Evolutionary conservation across 495 filamentous ascomycete species (phyloP), one percentile per base, ranked within the genome.

Genomic region (Podospora australis): DNA sequence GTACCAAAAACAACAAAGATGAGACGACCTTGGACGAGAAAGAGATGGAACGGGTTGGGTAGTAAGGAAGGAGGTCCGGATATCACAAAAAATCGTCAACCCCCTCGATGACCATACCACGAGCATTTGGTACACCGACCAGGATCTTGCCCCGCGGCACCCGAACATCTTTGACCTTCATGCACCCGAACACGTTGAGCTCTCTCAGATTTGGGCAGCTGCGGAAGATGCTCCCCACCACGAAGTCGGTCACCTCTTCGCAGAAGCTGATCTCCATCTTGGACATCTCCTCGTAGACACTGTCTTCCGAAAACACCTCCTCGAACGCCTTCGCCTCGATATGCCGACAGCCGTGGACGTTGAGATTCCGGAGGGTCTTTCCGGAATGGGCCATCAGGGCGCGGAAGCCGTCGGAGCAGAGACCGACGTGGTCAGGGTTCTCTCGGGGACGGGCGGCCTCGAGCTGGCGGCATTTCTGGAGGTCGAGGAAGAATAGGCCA

Each of bases 381-480:
- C 86, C 84, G 1, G 89, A 95, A 58, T 95, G 90, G n/a, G 66
- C 66, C 86, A 96, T 95, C 43, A 95, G 63, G 1, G 88, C 83
- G 39, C 72, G 55, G 64, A 96, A 90, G 0, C 86, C 88, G 30
- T 72, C 59, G 8, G 80, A 83, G 36, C 81, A 86, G 45, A 95
- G 78, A 14, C 88, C 88, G 24, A 86, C 65, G 16, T 71, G 69
- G 49, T 81, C 69, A 2, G 80, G 75, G 55, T 84, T 88, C n/a
- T 63, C 53, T 16, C 66, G 57, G 14, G 73, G 70, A 0, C 58
- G 43, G 17, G 71, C 57, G 50, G 84, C 77, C 54, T 95, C 88
- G 22, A 90, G 57, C 53, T 88, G 78, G 24, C 88, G 82, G 47
- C 81, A 85, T 39, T 79, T 80, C 40, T 82, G 79, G 24, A 96